Evolutionary conservation across 805 yeast genomes (phyloP).

Genomic region (Blastobotrys robertii): DNA sequence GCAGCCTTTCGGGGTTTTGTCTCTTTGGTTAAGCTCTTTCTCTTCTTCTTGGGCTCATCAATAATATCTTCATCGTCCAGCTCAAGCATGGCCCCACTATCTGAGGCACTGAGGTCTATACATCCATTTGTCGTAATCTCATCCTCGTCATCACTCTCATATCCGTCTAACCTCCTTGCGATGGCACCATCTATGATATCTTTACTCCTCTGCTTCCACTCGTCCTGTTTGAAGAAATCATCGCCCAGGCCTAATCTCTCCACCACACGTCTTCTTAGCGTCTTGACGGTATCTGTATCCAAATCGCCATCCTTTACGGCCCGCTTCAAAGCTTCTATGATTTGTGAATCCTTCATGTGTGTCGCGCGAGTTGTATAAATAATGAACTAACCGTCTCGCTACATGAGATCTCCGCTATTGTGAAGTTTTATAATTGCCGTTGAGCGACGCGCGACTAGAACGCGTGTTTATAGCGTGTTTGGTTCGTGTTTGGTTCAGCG

Average conservation of each 20-base stretch:
- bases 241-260: conserved; percentile 9
- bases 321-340: conserved; percentile 5
- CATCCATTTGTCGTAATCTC: not conserved
- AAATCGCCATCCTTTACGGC: conserved; percentile 14
- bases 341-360: not conserved
- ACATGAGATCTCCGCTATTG: too few relatives aligned
- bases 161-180: conserved; percentile 1
- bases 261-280: conserved; percentile 13
- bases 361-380: too few relatives aligned
- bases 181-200: conserved; percentile 12
- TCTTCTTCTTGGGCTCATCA: not conserved
- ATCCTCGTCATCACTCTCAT: not conserved
- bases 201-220: conserved; percentile 12
- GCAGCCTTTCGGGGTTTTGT: not conserved
- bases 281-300: conserved; percentile 12
- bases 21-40: not conserved
- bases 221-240: conserved; percentile 11
- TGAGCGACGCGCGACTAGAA: too few relatives aligned
- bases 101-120: too few relatives aligned
- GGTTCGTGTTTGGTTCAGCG: too few relatives aligned
- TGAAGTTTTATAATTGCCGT: too few relatives aligned
- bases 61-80: too few relatives aligned
- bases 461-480: too few relatives aligned
- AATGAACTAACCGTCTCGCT: too few relatives aligned
- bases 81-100: too few relatives aligned